Conservation (phyloP, 805 yeast genomes). For the Tetrapisispora fleetii region DNA sequence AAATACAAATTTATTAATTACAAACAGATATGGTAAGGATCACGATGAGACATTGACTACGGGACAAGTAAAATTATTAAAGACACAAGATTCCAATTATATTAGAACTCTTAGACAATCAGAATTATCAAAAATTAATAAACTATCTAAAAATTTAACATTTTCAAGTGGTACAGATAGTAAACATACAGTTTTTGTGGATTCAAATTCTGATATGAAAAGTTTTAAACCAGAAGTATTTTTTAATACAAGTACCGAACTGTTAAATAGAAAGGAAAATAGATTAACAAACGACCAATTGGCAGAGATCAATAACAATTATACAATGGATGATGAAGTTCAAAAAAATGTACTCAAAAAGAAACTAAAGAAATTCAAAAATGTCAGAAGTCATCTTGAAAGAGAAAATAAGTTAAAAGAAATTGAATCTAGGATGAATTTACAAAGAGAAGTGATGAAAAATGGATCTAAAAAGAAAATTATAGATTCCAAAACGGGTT, state of each 20-base stretch:
- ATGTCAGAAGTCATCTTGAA: conserved; percentile 54
- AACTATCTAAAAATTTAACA: conserved; percentile 1
- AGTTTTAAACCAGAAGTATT: conserved; percentile 51
- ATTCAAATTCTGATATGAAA: conserved; percentile 43
- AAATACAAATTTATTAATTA: conserved; percentile 49
- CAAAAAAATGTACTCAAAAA: conserved; percentile 9
- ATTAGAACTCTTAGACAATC: conserved; percentile 64
- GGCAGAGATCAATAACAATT: conserved; percentile 15
- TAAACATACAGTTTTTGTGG: conserved; percentile 80
- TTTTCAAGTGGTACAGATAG: conserved; percentile 11
- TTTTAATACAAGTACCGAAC: conserved; percentile 60
- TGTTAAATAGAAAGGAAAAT: conserved; percentile 60
- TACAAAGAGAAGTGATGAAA: conserved; percentile 84
- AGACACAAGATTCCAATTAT: conserved; percentile 86
- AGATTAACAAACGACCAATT: conserved; percentile 57
- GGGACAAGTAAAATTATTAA: conserved; percentile 73
- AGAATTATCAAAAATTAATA: conserved; percentile 49
- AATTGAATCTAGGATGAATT: conserved; percentile 63
- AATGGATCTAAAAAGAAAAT: conserved; percentile 79
- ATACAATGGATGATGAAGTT: conserved; percentile 11
- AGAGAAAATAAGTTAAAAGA: conserved; percentile 58
- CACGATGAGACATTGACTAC: conserved; percentile 36
- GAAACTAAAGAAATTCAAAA: conserved; percentile 39
- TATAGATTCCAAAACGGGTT: conserved; percentile 49
- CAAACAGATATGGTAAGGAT: conserved; percentile 46